A percentile compares a stretch with the other conserved stretches of the same genome.
Conservation (phyloP, 139 green algal species). For the Zygnema circumcarinatum region DNA sequence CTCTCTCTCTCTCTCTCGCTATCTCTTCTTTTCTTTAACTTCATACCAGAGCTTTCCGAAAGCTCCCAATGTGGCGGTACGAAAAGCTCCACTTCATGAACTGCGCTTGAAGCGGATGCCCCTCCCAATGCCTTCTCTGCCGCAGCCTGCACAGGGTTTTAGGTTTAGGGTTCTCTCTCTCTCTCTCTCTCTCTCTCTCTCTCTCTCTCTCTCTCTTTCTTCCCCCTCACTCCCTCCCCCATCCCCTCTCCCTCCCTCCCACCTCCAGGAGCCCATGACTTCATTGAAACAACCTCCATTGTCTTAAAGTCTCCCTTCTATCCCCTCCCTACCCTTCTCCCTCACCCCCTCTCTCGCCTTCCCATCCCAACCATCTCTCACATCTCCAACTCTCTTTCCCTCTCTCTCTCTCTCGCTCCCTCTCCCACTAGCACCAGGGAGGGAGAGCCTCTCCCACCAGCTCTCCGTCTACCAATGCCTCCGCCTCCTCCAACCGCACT, state of each 20-base stretch:
- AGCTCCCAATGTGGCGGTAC: not conserved
- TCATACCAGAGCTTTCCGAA: too few species aligned
- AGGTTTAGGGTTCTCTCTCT: too few species aligned
- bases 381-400: too few species aligned
- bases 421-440: not conserved
- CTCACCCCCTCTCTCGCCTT: too few species aligned
- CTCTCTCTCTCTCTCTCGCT: not conserved
- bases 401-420: too few species aligned
- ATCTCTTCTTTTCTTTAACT: not conserved
- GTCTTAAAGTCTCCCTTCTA: not conserved
- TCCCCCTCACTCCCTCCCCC: too few species aligned
- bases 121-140: not conserved
- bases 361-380: too few species aligned
- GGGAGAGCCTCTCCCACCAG: not conserved
- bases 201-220: too few species aligned
- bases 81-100: not conserved
- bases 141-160: not conserved
- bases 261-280: not conserved
- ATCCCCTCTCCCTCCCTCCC: too few species aligned
- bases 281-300: not conserved
- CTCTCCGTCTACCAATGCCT: not conserved
- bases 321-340: too few species aligned
- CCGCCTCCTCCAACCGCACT: not conserved
- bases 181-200: too few species aligned
- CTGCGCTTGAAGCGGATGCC: not conserved